Evolutionary conservation across 805 yeast genomes (phyloP), one percentile per base, ranked within the genome.

Genomic region (Tetrapisispora phaffii): DNA sequence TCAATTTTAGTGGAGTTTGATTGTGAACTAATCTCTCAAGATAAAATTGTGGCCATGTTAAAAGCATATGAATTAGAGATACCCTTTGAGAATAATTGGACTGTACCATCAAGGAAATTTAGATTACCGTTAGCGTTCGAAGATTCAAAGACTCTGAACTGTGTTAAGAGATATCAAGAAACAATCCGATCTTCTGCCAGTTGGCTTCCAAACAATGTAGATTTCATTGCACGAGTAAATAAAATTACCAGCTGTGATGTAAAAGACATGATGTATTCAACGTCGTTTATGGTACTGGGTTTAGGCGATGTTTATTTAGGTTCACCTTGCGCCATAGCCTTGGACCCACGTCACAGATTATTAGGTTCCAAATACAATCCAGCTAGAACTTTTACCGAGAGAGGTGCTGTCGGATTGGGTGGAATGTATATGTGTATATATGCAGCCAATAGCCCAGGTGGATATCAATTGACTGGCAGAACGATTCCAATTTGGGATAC

Each of bases 361-460:
- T 69, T 90, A 46, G 98, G 97, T 34, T 76, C 96, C 26, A 90
- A 90, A 68, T 93, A 90, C 69, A 90, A 90, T 62, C 98, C 98
- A 34, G 85, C 96, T 13, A 78, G 98, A 72, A 86, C 97, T 1
- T 89, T 75, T 70, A 90, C 98, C 2, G 96, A 96, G 34, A 86
- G 87, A 60, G 98, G 98, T 54, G 85, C 93, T 32, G 97, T 90
- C 50, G 98, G 98, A 59, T 82, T 93, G 62, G 98, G 98, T 51
- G 97, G 98, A 56, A 87, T 84, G 85, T 93, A 88, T 74, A 89
- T 90, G 97, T 90, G 97, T 71, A 89, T 90, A 56, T 90, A 90
- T 67, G 87, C 97, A 28, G 89, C 90, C 90, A 94, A 87, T 54
- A 87, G 96, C 22, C 98, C 98, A 40, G 98, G 98, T 68, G 98